Percentiles rank a stretch among this genome's conserved stretches.
phyloP scores from a whole-genome alignment of 2,329 filamentous ascomycete species.

The Davidsoniella eucalypti region DNA sequence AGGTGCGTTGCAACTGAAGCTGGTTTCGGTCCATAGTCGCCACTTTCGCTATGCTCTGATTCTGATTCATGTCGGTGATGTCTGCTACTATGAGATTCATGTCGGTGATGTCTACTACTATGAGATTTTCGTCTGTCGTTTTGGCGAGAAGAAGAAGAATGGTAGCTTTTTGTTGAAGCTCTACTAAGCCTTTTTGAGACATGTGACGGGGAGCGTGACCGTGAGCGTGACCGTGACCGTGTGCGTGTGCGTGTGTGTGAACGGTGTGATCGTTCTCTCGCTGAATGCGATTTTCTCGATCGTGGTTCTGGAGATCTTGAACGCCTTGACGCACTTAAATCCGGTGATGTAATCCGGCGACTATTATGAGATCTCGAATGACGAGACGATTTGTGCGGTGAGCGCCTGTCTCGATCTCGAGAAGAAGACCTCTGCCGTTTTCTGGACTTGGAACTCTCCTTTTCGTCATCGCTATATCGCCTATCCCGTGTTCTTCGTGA shows the following conservation, averaged over 20 bases:
- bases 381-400: too few relatives aligned
- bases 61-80: not conserved
- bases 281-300: too few relatives aligned
- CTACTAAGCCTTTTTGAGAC: too few relatives aligned
- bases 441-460: not conserved
- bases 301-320: too few relatives aligned
- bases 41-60: not conserved
- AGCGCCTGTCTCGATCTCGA: too few relatives aligned
- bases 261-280: not conserved
- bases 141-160: not conserved
- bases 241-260: not conserved
- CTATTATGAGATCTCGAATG: not conserved
- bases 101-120: not conserved
- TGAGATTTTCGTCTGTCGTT: not conserved
- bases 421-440: not conserved
- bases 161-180: too few relatives aligned
- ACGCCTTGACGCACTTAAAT: too few relatives aligned
- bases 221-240: not conserved
- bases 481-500: not conserved
- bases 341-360: not conserved
- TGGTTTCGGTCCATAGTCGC: conserved; percentile 5
- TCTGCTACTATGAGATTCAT: not conserved
- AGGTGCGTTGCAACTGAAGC: conserved; percentile 14
- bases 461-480: not conserved
- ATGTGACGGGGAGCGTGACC: not conserved